Percentiles rank a stretch among this genome's conserved stretches.
Conservation (phyloP, 2,329 filamentous ascomycete species). For the Scorias spongiosa region DNA sequence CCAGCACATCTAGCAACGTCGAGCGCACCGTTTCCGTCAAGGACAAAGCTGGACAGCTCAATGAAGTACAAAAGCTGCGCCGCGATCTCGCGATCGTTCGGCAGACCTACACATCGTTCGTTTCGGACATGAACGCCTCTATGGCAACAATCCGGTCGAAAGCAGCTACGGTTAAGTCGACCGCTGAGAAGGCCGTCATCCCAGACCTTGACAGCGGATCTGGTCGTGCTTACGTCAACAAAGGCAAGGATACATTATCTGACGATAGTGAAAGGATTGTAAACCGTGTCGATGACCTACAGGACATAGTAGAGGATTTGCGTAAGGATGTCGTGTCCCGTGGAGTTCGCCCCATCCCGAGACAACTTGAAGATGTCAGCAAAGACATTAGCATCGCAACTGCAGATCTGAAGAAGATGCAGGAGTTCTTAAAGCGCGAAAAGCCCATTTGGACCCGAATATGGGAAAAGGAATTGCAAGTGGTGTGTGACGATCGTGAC, state of each 20-base stretch:
- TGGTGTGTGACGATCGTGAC: slow-evolving; percentile 89
- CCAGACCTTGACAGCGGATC: slow-evolving; percentile 59
- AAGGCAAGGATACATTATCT: slow-evolving; percentile 73
- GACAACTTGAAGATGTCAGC: slow-evolving; percentile 75
- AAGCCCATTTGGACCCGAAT: slow-evolving; percentile 98
- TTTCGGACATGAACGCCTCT: slow-evolving; percentile 71
- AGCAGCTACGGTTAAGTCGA: slow-evolving; percentile 64
- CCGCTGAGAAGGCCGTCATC: slow-evolving; percentile 54
- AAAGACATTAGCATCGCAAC: slow-evolving; percentile 73
- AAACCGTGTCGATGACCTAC: slow-evolving; percentile 85
- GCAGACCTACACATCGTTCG: slow-evolving; percentile 85
- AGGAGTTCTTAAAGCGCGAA: slow-evolving; percentile 79
- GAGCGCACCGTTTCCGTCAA: slow-evolving; percentile 7
- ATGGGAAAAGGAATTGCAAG: slow-evolving; percentile 94
- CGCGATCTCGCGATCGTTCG: slow-evolving; percentile 82
- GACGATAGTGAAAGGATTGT: slow-evolving; percentile 83
- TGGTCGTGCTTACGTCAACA: slow-evolving; percentile 73
- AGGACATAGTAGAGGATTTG: slow-evolving; percentile 89
- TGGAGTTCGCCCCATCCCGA: slow-evolving; percentile 77
- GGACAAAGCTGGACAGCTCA: slow-evolving; percentile 45
- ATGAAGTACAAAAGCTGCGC: slow-evolving; percentile 66
- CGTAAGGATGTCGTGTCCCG: slow-evolving; percentile 92
- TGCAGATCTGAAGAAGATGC: slow-evolving; percentile 83
- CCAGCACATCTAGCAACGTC: slow-evolving; percentile 15
- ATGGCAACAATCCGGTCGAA: slow-evolving; percentile 75